Evolutionary conservation across 2,329 filamentous ascomycete genomes (phyloP).

Genomic region (Colletotrichum falcatum): DNA sequence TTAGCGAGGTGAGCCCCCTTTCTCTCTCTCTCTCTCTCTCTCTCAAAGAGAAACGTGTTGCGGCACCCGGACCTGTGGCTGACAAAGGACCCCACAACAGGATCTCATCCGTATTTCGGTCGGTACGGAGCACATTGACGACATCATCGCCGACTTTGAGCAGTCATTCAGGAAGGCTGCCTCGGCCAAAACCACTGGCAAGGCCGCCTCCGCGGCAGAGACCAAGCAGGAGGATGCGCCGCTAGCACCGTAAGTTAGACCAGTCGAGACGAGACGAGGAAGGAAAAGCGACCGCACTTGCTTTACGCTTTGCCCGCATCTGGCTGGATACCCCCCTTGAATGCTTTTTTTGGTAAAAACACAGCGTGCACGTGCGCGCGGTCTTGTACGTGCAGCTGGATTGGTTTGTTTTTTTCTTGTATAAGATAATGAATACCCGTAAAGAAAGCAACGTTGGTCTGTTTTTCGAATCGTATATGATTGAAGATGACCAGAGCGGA

Average conservation of each 20-base stretch:
- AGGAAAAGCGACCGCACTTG: neutral
- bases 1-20: constrained; percentile 72
- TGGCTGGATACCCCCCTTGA: constrained; percentile 18
- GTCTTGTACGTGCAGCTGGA: constrained; percentile 4
- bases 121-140: constrained; percentile 95
- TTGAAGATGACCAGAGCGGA: neutral
- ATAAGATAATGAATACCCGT: constrained; percentile 33
- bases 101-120: constrained; percentile 96
- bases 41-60: neutral
- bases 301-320: neutral
- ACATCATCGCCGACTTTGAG: constrained; percentile 95
- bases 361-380: neutral
- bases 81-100: constrained; percentile 52
- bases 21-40: neutral
- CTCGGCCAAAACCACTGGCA: constrained; percentile 55
- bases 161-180: constrained; percentile 80
- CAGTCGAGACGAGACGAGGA: neutral
- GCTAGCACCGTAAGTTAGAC: constrained; percentile 44
- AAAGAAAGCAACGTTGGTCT: constrained; percentile 27
- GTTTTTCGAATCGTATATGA: constrained; percentile 3
- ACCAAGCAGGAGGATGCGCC: constrained; percentile 55
- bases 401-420: constrained; percentile 3
- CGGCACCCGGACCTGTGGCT: neutral
- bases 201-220: constrained; percentile 42
- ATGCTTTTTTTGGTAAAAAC: neutral